These are phyloP conservation scores for Leccinum disarticulatum DNA, from an alignment of 768 basidiomycete genomes.

Conservation along the genomic window DNA sequence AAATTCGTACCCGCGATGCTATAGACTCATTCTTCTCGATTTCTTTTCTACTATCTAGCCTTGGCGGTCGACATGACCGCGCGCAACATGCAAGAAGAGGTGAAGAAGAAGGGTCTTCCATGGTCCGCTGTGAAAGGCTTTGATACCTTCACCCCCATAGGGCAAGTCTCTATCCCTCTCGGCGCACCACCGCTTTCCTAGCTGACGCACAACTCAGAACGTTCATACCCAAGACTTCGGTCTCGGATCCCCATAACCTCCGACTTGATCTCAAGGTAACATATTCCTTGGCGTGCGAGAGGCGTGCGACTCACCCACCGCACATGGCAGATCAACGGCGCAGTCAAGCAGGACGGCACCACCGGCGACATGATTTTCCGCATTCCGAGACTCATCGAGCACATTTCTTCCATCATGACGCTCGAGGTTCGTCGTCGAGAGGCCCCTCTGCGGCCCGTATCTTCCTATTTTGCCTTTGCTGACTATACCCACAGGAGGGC, in stretches of 20 bases:
- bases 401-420: conserved; percentile 94
- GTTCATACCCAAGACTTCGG: conserved; percentile 74
- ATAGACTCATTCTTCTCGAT: neutral
- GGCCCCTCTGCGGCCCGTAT: neutral
- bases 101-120: conserved; percentile 91
- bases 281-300: neutral
- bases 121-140: conserved; percentile 98
- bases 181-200: neutral
- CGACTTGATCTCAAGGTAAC: conserved; percentile 71
- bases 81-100: conserved; percentile 90
- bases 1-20: neutral
- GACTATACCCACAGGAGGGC: conserved; percentile 59
- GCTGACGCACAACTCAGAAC: conserved; percentile 42
- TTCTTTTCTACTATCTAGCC: conserved; percentile 44
- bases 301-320: neutral
- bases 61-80: conserved; percentile 96
- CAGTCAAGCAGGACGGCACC: conserved; percentile 78
- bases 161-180: conserved; percentile 44
- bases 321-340: conserved; percentile 70
- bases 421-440: conserved; percentile 63
- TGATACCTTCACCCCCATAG: conserved; percentile 92
- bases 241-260: conserved; percentile 75
- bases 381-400: conserved; percentile 84
- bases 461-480: neutral
- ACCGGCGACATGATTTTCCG: conserved; percentile 91